Conservation (phyloP, 1,139 yeast genomes). For the Scheffersomyces stambukii region DNA sequence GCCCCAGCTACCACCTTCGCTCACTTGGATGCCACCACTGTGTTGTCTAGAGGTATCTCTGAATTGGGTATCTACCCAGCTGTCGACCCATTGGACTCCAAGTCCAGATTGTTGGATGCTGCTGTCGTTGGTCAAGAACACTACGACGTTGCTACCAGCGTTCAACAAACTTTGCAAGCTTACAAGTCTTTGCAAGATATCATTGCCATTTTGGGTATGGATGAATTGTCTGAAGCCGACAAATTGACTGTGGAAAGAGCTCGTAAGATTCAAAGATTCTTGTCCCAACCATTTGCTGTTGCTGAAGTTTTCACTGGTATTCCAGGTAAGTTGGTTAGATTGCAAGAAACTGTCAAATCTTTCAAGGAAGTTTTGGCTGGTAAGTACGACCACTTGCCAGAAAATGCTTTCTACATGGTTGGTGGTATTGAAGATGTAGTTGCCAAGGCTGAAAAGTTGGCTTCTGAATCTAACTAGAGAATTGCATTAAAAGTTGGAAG, state of each 20-base stretch:
- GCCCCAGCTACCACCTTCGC: conserved; percentile 99
- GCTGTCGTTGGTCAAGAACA: conserved; percentile 98
- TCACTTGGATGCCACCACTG: conserved; percentile 99
- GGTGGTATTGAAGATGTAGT: conserved; percentile 98
- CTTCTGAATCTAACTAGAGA: conserved; percentile 80
- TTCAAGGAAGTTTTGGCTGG: conserved; percentile 98
- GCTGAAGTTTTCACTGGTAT: conserved; percentile 99
- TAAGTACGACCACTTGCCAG: conserved; percentile 98
- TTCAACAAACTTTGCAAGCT: conserved; percentile 98
- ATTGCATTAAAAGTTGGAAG: conserved; percentile 3
- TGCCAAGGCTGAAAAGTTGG: conserved; percentile 98
- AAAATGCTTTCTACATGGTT: conserved; percentile 99
- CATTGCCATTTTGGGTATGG: conserved; percentile 99
- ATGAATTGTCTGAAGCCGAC: conserved; percentile 97
- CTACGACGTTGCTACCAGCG: conserved; percentile 89
- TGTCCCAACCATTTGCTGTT: conserved; percentile 99
- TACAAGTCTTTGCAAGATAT: conserved; percentile 99
- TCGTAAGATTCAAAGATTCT: conserved; percentile 99
- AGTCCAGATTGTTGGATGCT: conserved; percentile 97
- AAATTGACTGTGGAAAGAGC: conserved; percentile 99
- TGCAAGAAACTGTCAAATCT: conserved; percentile 89
- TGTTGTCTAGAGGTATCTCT: conserved; percentile 98
- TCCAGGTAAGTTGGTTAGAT: conserved; percentile 94
- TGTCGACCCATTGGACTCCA: conserved; percentile 99
- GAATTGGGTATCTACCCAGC: conserved; percentile 99